A percentile compares a stretch with the other conserved stretches of the same genome.
These are phyloP conservation scores for Dendryphion nanum DNA, from an alignment of 2,329 filamentous ascomycete species.

Conservation along the genomic window DNA sequence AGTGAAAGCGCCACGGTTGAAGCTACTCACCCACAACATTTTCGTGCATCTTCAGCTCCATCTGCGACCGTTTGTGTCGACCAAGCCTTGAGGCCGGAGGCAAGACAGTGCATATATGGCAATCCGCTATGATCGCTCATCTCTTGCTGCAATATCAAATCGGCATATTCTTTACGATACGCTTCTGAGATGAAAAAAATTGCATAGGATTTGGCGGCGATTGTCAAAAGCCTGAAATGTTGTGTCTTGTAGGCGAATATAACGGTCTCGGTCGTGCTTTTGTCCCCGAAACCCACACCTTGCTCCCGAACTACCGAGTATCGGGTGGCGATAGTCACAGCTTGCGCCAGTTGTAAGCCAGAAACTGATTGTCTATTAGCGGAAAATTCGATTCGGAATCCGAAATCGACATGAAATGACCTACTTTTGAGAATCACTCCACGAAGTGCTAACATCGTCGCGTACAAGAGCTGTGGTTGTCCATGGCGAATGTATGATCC, in stretches of 20 bases:
- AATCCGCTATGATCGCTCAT: conserved; percentile 44
- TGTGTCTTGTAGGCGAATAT: conserved; percentile 15
- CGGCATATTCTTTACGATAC: conserved; percentile 4
- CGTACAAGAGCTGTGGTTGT: conserved; percentile 47
- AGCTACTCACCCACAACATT: conserved; percentile 40
- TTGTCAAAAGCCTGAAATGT: conserved; percentile 15
- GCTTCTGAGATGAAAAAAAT: conserved; percentile 14
- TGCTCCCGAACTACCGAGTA: conserved; percentile 50
- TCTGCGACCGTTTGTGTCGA: conserved; percentile 51
- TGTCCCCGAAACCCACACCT: conserved; percentile 10
- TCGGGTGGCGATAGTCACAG: conserved; percentile 51
- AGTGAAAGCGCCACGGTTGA: no score
- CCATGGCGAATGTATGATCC: conserved; percentile 42
- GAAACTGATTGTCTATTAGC: no score
- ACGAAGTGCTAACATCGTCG: conserved; percentile 47
- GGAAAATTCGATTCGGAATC: no score
- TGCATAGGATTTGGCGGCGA: conserved; percentile 15
- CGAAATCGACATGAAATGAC: no score
- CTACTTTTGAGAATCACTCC: conserved; percentile 43
- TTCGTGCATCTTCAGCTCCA: conserved; percentile 37
- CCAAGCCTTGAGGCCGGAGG: conserved; percentile 51
- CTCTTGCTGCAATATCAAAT: conserved; percentile 5
- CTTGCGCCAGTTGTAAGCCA: conserved; percentile 49
- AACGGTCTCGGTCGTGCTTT: neutral
- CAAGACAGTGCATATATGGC: conserved; percentile 49